Percentiles rank a stretch among this genome's conserved stretches.
These are phyloP conservation scores for Wickerhamomyces rabaulensis DNA, from an alignment of 805 yeast species.

Conservation along the genomic window DNA sequence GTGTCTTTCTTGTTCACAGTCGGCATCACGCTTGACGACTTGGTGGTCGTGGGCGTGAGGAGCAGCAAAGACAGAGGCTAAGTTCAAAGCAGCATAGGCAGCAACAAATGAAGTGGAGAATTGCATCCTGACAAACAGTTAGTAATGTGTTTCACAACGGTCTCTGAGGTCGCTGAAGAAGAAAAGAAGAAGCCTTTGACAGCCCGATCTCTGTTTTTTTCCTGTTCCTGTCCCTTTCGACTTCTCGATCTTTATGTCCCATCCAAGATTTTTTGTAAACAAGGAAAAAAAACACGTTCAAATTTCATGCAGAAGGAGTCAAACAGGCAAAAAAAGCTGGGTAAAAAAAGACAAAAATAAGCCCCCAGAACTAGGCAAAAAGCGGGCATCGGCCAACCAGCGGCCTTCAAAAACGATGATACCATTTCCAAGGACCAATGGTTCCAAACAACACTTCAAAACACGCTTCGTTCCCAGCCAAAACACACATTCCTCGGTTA, in stretches of 20 bases:
- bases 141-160: neutral
- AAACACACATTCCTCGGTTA: too few relatives aligned
- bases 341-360: neutral
- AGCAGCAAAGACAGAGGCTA: slow-evolving; percentile 25
- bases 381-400: too few relatives aligned
- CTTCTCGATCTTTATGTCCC: neutral
- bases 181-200: neutral
- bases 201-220: neutral
- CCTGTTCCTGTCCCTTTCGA: neutral
- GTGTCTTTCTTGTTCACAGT: slow-evolving; percentile 29
- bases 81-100: slow-evolving; percentile 25
- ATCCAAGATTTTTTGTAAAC: neutral
- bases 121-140: slow-evolving; percentile 23
- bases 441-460: too few relatives aligned
- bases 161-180: neutral
- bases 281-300: neutral
- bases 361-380: neutral
- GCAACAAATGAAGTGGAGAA: slow-evolving; percentile 24
- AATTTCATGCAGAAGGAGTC: neutral
- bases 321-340: neutral
- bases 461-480: too few relatives aligned
- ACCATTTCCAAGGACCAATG: neutral
- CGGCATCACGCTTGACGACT: slow-evolving; percentile 20
- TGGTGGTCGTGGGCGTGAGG: slow-evolving; percentile 18
- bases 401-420: neutral